These are phyloP conservation scores for Lepidium campestre DNA, from an alignment of 441 rosid species.

Conservation along the genomic window DNA sequence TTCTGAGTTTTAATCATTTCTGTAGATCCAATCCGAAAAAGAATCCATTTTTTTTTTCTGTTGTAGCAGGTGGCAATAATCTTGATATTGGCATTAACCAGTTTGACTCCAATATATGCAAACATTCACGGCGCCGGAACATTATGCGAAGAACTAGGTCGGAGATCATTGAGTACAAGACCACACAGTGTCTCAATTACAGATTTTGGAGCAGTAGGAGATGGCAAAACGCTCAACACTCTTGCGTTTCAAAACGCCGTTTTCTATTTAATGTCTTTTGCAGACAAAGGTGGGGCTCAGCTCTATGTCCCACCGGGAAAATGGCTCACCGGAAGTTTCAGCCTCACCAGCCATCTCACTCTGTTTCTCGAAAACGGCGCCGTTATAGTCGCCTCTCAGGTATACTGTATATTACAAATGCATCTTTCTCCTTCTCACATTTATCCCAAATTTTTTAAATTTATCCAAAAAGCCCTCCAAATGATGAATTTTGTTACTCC, in stretches of 20 bases:
- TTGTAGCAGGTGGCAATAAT: conserved; percentile 6
- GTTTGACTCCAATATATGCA: conserved; percentile 1
- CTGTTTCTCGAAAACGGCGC: conserved; percentile 32
- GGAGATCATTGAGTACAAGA: conserved; percentile 21
- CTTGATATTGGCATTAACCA: conserved; percentile 12
- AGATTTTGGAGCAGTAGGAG: conserved; percentile 36
- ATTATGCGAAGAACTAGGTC: conserved; percentile 25
- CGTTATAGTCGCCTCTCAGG: conserved; percentile 32
- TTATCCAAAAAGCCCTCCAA: background rate
- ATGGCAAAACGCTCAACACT: conserved; percentile 35
- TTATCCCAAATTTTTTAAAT: background rate
- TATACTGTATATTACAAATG: background rate
- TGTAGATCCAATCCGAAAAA: background rate
- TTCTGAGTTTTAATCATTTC: background rate
- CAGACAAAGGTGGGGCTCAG: conserved; percentile 38
- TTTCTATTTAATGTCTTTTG: conserved; percentile 30
- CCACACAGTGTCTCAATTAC: conserved; percentile 35
- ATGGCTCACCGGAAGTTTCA: conserved; percentile 37
- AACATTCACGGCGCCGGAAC: conserved; percentile 7
- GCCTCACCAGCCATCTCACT: conserved; percentile 33
- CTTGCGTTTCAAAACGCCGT: conserved; percentile 34
- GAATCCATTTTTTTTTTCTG: background rate
- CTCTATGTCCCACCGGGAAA: conserved; percentile 32
- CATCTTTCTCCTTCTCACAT: background rate
- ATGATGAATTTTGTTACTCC: background rate